Evolutionary conservation across 352 stramenopile species (phyloP), one percentile per base, ranked within the genome.

Genomic region (Pythium dissotocum): DNA sequence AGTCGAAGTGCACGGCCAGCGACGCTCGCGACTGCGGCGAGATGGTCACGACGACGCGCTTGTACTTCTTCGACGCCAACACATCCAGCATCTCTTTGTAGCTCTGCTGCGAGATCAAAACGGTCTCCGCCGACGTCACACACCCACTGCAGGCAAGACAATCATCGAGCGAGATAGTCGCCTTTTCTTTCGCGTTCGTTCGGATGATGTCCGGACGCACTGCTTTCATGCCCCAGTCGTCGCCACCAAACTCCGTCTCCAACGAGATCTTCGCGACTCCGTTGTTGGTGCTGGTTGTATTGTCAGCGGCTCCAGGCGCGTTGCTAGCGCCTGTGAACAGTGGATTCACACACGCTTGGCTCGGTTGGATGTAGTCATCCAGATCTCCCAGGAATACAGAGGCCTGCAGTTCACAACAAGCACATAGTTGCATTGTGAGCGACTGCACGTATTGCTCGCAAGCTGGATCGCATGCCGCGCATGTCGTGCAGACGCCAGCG

Each of bases 41-140:
- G 32, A 98, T 73, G 7, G 91, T 96, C 12, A 98, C 82, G 24
- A 98, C 88, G 8, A 97, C 72, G 35, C 61, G 67, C 55, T 83
- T 81, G 68, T 82, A 85, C 49, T 60, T 73, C 54, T 78, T 80
- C 26, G 73, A 62, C 7, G 56, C 54, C 24, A 93, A 70, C 55
- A 86, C 82, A 33, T 85, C 75, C 14, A 98, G 75, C 69, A 97
- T 83, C 58, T 97, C 91, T 62, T 93, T 79, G 48, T 77, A 95
- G 76, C 97, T 98, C 73, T 98, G 94, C 70, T 98, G 90, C 55
- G 97, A 97, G 76, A 99, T 95, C 13, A 99, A 79, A n/a, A 99
- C 95, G n/a, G 96, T 97, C 83, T 99, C 97, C 2, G 97, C 95
- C n/a, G 96, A 98, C 59, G 97, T 99, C 55, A 99, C 95, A 72